Base-by-base conservation (phyloP, 2,329 filamentous ascomycete genomes). In the Aspergillus felis region DNA sequence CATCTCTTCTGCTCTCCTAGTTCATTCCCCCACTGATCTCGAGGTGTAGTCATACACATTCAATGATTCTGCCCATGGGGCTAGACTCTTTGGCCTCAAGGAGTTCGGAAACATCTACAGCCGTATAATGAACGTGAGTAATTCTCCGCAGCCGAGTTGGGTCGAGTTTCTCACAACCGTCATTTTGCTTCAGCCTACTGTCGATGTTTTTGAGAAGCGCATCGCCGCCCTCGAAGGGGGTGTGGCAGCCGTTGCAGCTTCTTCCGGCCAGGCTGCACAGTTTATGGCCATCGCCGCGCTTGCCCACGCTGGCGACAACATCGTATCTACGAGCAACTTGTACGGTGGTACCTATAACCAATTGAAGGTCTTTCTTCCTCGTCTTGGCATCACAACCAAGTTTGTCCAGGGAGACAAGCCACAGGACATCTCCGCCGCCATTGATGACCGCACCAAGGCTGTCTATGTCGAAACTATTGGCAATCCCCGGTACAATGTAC, bases 311-410 rank as follows among this genome's bases (percentile, higher is more conserved):
- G 93, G 93, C 50, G 92, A 97, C 81, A 97, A 97, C 80, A 96
- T 97, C 66, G 84, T 97, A 53, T 88, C 91, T 12, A 96, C 93
- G 6, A 87, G 88, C 52, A 96, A 95, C 77, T 81, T 97, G 57
- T 96, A 97, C 77, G 92, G 92, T 64, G 92, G 92, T 73, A 97
- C 93, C 17, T 97, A 96, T 81, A 97, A 97, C 79, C 93, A 97
- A 80, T 86, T 97, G 79, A 97, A 97, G 79, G 92, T 97, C 49
- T 84, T 91, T 64, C 81, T 97, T 56, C 89, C 91, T 6, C 86
- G 92, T n/a, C 78, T 96, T 49, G 93, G 93, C 60, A 92, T 97
- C 71, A 81, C 81, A 46, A 94, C 91, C 70, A 96, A 92, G 79
- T 97, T 97, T 67, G 84, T 96, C 68, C 81, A 87, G 55, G 90